A percentile compares a stretch with the other conserved stretches of the same genome.
Evolutionary conservation across 2,329 filamentous ascomycete genomes (phyloP).

Genomic region (Microdochium nivale): DNA sequence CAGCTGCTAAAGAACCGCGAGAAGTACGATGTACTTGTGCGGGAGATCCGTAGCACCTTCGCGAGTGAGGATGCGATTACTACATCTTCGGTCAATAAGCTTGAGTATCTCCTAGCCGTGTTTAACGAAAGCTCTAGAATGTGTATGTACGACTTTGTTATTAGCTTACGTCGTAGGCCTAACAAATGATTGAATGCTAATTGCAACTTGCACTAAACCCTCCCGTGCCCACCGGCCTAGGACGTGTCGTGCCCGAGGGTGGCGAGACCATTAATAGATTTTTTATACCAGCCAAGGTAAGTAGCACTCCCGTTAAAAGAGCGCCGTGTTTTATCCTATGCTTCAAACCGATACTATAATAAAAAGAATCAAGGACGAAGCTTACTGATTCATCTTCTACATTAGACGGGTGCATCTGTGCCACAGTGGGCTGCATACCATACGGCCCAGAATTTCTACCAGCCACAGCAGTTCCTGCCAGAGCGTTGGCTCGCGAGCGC

Average conservation of each 20-base stretch:
- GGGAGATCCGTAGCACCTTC: constrained; percentile 30
- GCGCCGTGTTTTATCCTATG: not conserved
- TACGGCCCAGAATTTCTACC: constrained; percentile 7
- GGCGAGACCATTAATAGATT: not conserved
- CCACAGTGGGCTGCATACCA: constrained; percentile 15
- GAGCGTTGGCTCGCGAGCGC: not conserved
- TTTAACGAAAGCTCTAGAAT: constrained; percentile 32
- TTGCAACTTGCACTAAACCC: not conserved
- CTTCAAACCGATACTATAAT: not conserved
- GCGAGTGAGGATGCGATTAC: constrained; percentile 27
- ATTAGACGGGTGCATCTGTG: not conserved
- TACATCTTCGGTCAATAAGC: constrained; percentile 18
- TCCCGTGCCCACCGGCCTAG: not conserved
- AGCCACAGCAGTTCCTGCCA: not conserved
- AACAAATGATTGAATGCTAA: not conserved
- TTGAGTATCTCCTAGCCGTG: constrained; percentile 32
- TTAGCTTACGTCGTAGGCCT: not conserved
- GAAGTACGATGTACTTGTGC: constrained; percentile 19
- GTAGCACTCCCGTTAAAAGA: not conserved
- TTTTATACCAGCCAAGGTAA: not conserved
- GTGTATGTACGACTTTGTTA: constrained; percentile 21
- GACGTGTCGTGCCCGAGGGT: not conserved
- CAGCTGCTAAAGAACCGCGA: constrained; percentile 28
- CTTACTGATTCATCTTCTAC: no score
- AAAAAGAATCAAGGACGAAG: no score